Conservation (phyloP, 2,329 filamentous ascomycete genomes). For the Diaporthe longicolla region DNA sequence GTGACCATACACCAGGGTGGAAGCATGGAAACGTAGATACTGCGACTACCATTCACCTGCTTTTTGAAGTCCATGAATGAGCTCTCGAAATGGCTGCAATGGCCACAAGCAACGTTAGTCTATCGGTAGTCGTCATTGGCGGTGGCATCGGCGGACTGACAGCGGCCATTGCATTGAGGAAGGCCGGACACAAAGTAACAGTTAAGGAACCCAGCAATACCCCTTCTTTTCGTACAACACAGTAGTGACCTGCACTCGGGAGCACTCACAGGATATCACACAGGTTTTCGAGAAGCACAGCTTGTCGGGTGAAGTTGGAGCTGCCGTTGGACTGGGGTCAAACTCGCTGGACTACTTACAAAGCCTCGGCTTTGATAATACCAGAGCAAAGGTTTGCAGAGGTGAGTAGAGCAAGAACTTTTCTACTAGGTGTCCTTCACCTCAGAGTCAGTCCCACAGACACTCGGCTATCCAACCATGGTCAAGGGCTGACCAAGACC, state of each 20-base stretch:
- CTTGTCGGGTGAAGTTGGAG: constrained; percentile 15
- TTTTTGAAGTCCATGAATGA: neutral
- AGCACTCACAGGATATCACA: neutral
- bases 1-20: neutral
- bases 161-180: constrained; percentile 17
- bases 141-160: constrained; percentile 23
- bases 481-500: neutral
- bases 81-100: neutral
- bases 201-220: neutral
- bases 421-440: neutral
- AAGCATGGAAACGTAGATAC: constrained; percentile 1
- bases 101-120: neutral
- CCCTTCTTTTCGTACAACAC: neutral
- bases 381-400: constrained; percentile 12
- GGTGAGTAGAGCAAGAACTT: neutral
- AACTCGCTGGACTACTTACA: constrained; percentile 17
- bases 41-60: neutral
- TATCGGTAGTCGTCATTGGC: constrained; percentile 18
- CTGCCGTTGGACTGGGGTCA: constrained; percentile 23
- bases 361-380: constrained; percentile 24
- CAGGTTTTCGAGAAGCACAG: constrained; percentile 21
- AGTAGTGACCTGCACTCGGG: neutral
- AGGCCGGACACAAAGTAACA: constrained; percentile 13
- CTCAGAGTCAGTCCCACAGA: neutral
- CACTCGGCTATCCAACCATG: neutral